These are phyloP conservation scores for Neurospora crassa DNA, from an alignment of 2,329 filamentous ascomycete genomes.

Conservation along the genomic window DNA sequence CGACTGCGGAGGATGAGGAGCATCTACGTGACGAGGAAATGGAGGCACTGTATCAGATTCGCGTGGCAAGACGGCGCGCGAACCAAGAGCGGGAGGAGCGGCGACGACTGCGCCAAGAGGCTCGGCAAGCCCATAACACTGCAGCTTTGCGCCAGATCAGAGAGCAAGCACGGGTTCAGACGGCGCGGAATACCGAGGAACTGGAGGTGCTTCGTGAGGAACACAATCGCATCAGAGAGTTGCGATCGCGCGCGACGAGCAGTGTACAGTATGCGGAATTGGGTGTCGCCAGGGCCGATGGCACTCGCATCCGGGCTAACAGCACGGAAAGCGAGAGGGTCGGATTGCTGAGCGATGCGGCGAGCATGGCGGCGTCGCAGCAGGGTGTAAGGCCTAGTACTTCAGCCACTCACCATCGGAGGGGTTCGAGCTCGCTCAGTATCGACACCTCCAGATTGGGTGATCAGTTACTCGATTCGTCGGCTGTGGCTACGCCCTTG, in stretches of 20 bases:
- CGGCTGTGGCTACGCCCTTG: conserved; percentile 8
- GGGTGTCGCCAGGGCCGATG: conserved; percentile 68
- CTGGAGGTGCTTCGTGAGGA: conserved; percentile 50
- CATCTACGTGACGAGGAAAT: conserved; percentile 76
- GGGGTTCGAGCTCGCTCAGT: conserved; percentile 47
- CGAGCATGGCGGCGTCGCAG: conserved; percentile 42
- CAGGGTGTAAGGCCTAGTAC: conserved; percentile 12
- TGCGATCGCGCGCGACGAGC: conserved; percentile 58
- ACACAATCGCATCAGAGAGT: conserved; percentile 46
- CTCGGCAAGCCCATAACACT: conserved; percentile 61
- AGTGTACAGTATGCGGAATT: conserved; percentile 69
- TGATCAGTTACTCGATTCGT: conserved; percentile 14
- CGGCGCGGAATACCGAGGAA: conserved; percentile 37
- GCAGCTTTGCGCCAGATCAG: conserved; percentile 59
- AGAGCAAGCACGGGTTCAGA: conserved; percentile 40
- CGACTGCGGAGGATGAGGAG: conserved; percentile 72
- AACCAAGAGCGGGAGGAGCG: conserved; percentile 68
- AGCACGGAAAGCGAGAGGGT: conserved; percentile 64
- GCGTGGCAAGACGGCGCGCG: conserved; percentile 65
- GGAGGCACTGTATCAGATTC: conserved; percentile 86
- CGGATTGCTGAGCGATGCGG: conserved; percentile 62
- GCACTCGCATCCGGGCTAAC: conserved; percentile 63
- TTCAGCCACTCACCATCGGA: conserved; percentile 27
- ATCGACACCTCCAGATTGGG: conserved; percentile 29
- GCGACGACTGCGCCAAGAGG: conserved; percentile 60